phyloP scores from a whole-genome alignment of 345 rosid genomes.

The Pseudoturritis turrita region DNA sequence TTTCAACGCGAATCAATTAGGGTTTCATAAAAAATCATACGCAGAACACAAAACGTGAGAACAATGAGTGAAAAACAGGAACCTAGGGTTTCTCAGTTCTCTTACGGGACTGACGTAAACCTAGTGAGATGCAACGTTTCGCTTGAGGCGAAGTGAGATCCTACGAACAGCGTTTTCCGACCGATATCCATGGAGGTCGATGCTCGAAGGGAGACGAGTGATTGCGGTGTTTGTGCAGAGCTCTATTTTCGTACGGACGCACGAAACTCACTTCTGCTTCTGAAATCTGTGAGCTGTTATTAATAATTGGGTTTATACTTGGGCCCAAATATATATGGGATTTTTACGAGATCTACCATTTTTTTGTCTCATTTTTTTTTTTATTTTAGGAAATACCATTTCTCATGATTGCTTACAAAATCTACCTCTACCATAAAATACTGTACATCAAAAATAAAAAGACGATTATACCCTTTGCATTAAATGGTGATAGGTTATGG shows the following conservation, averaged over 20 bases:
- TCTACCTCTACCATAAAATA: too few relatives aligned
- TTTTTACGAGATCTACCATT: too few relatives aligned
- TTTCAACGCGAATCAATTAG: not conserved
- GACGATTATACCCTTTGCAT: too few relatives aligned
- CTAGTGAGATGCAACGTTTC: constrained; percentile 6
- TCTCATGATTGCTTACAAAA: too few relatives aligned
- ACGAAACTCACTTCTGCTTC: not conserved
- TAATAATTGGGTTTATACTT: not conserved
- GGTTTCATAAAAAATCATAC: not conserved
- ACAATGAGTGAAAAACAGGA: not conserved
- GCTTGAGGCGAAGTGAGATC: constrained; percentile 20
- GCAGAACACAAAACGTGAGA: not conserved
- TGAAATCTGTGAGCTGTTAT: not conserved
- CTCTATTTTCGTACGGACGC: constrained; percentile 39
- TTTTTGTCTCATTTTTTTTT: too few relatives aligned
- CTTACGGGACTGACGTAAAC: constrained; percentile 41
- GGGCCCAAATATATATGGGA: constrained; percentile 4
- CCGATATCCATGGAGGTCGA: not conserved
- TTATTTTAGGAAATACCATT: too few relatives aligned
- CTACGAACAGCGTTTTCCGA: constrained; percentile 3
- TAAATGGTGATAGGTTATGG: too few relatives aligned
- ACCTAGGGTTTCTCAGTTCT: constrained; percentile 31
- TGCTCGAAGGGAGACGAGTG: constrained; percentile 21
- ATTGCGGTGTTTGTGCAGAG: constrained; percentile 28
- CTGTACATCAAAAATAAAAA: too few relatives aligned